Evolutionary conservation across 2,329 filamentous ascomycete genomes (phyloP), one percentile per base, ranked within the genome.

Genomic region (Catunica adiposa): DNA sequence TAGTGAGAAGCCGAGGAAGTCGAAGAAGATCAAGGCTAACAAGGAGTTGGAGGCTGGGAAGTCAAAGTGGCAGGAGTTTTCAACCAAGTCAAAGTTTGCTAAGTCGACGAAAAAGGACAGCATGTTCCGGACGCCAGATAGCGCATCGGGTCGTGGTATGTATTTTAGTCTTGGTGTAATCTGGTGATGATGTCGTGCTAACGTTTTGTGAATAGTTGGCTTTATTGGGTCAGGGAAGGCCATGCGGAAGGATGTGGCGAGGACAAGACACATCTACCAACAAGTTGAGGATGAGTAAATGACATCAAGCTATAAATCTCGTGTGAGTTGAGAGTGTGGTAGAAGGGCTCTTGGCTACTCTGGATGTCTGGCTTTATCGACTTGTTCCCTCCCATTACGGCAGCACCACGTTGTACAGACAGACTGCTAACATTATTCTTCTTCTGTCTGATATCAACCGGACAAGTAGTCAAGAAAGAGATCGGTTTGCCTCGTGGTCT

Each of bases 51-150:
- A 97, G 71, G 86, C 82, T 60, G 84, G 85, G 64, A 94, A 95
- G 73, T 86, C 72, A 64, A 95, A 92, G 66, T 98, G 92, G 92
- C 85, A 96, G 66, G 86, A 94, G 61, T 98, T 95, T 68, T 85
- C 82, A 61, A 75, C 77, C 64, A 95, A 94, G 67, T 78, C 76
- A 50, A 89, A 87, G 65, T 73, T 80, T 61, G 79, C 74, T 61
- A 84, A 83, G 67, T 61, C 70, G 3, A 69, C 71, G 44, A 90
- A 90, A 72, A 95, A 95, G 70, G 87, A 95, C 51, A 94, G 88
- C 74, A 96, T 96, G 89, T 96, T 96, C 67, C 82, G 89, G 50
- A 96, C 89, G 2, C 88, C 89, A 0, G 89, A 94, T 31, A 83
- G 87, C 59, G 78, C 92, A 23, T 79, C 87, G 64, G 89, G 86